Conservation (phyloP, 2,329 filamentous ascomycete genomes). For the Myriosclerotinia duriaeana region DNA sequence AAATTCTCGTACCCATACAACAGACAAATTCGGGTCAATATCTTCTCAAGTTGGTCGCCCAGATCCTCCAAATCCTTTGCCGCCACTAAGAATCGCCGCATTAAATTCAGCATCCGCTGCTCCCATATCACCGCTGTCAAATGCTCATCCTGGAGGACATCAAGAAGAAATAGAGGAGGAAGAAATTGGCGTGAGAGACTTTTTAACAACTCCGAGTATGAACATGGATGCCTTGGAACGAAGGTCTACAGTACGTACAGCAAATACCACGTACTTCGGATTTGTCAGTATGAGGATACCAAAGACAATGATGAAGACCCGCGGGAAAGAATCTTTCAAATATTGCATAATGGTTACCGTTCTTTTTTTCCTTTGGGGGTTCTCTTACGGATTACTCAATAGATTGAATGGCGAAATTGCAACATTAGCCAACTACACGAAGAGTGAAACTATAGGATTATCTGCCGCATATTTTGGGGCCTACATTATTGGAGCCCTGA, state of each 20-base stretch:
- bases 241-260: constrained; percentile 25
- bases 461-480: constrained; percentile 70
- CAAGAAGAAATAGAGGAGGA: constrained; percentile 28
- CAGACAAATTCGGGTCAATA: constrained; percentile 28
- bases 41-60: constrained; percentile 27
- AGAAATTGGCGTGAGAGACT: constrained; percentile 35
- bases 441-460: constrained; percentile 63
- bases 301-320: constrained; percentile 69
- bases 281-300: constrained; percentile 70
- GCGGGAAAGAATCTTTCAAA: constrained; percentile 63
- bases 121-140: constrained; percentile 24
- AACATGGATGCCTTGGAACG: constrained; percentile 11
- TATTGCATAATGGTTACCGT: constrained; percentile 75
- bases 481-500: constrained; percentile 68
- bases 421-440: constrained; percentile 55
- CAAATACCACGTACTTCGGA: constrained; percentile 63
- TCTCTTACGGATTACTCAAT: constrained; percentile 84
- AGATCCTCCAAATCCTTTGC: neutral
- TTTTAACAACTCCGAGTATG: constrained; percentile 30
- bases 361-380: constrained; percentile 85
- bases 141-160: constrained; percentile 24
- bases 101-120: constrained; percentile 2
- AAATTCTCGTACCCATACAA: neutral
- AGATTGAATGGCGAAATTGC: constrained; percentile 74
- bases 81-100: constrained; percentile 2